Evolutionary conservation across 2,329 filamentous ascomycete genomes (phyloP), one percentile per base, ranked within the genome.

Genomic region (Exophiala aquamarina): DNA sequence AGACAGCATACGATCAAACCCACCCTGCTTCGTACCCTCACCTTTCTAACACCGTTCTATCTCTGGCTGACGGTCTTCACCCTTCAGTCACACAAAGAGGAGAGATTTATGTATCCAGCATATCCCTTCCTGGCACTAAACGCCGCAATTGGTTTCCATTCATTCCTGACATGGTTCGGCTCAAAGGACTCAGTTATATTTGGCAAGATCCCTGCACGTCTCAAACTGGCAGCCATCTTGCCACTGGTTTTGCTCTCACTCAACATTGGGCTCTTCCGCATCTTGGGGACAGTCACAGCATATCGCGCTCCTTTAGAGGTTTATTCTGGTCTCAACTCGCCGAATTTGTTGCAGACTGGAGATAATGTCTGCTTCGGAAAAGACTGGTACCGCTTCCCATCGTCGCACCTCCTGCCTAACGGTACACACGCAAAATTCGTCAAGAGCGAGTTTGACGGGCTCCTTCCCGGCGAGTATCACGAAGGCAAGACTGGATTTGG

Each of bases 361-460:
- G 85, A 89, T 54, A 83, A 76, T 14, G 81, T 98, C 2, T 98
- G 93, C 66, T 80, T 95, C 31, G 90, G 89, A 20, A 98, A 97
- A 65, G 93, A 98, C 65, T 98, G 93, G 93, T 96, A 98, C 67
- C 87, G 93, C 28, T 97, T 96, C 64, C 92, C 93, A 1, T 92
- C 87, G 1, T 94, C 91, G 0, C 97, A 90, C 71, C 90, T 93
- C 64, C 75, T 98, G 3, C 92, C 93, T 0, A 74, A 83, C n/a
- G 79, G 82, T 40, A 87, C 93, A 73, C 84, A 81, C 55, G 86
- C 88, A 59, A 95, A 93, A 59, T 98, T 96, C 62, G 74, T 98
- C 59, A 88, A 86, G 56, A 95, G 89, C 59, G 89, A 93, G 56
- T 98, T 98, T 66, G 79, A 79, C 7, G 93, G 93, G 2, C 74